Conservation (phyloP, 768 basidiomycete species). For the Amylocystis lapponica region DNA sequence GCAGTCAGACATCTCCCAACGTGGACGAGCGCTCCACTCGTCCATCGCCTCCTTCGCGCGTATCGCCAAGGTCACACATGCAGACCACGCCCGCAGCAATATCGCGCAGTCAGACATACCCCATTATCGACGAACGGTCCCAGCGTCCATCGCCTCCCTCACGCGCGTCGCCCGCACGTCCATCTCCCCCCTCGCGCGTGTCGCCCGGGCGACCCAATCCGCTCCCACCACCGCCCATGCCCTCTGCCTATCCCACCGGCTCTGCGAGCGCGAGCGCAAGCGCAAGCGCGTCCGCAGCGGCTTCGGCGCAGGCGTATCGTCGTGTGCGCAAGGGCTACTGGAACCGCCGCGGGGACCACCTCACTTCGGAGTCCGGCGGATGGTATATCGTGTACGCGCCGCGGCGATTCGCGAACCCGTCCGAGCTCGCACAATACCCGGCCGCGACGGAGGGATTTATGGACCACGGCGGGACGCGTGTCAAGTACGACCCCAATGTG, state of each 20-base stretch:
- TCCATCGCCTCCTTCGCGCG: slow-evolving; percentile 7
- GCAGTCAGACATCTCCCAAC: background rate
- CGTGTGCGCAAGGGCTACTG: slow-evolving; percentile 54
- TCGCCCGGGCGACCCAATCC: slow-evolving; percentile 12
- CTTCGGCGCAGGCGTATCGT: slow-evolving; percentile 20
- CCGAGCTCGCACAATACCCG: slow-evolving; percentile 58
- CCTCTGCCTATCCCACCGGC: slow-evolving; percentile 8
- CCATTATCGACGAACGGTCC: slow-evolving; percentile 3
- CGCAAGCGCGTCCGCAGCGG: slow-evolving; percentile 11
- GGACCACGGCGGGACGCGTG: slow-evolving; percentile 44
- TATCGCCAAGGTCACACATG: too few relatives aligned
- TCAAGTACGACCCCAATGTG: slow-evolving; percentile 36
- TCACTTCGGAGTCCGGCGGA: slow-evolving; percentile 19
- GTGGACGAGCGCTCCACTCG: slow-evolving; percentile 9
- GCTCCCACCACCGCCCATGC: slow-evolving; percentile 17
- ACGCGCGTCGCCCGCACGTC: slow-evolving; percentile 7
- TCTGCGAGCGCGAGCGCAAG: background rate
- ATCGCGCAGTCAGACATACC: slow-evolving; percentile 18
- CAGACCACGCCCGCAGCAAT: slow-evolving; percentile 9
- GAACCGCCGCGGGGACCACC: slow-evolving; percentile 74
- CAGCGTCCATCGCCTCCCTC: background rate
- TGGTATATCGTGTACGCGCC: slow-evolving; percentile 67
- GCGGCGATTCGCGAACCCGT: slow-evolving; percentile 44
- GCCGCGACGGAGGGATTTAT: slow-evolving; percentile 46
- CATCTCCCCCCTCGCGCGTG: background rate